Evolutionary conservation across 192 early-diverging fungal genomes (phyloP).

Genomic region (Coemansia sp.): DNA sequence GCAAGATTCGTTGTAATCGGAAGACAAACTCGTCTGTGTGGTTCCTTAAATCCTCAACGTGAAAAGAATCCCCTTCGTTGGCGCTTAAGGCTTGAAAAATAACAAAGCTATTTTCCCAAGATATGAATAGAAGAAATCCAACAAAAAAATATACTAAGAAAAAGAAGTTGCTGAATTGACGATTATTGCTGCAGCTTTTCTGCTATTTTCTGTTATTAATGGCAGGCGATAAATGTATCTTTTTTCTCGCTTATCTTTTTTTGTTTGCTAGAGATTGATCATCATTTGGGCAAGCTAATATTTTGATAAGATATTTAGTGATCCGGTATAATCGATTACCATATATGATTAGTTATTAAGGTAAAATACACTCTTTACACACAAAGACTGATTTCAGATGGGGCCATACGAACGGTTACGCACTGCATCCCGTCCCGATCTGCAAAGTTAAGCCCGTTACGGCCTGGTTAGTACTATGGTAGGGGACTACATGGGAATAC

Average conservation of each 20-base stretch:
- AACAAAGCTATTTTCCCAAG: not conserved
- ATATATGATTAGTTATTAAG: no score
- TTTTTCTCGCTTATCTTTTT: not conserved
- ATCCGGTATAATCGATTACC: no score
- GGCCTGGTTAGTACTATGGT: conserved; percentile 37
- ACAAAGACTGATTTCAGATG: no score
- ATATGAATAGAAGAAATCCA: conserved; percentile 9
- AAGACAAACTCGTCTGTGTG: not conserved
- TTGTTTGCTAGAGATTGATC: no score
- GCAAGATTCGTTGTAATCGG: not conserved
- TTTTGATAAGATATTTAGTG: no score
- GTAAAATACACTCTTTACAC: no score
- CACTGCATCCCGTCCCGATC: conserved; percentile 46
- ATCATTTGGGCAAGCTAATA: no score
- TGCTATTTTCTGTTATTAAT: not conserved
- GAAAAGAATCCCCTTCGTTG: not conserved
- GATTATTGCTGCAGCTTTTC: not conserved
- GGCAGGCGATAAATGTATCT: not conserved
- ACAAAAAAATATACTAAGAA: no score
- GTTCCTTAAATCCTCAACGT: no score
- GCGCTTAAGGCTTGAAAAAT: no score
- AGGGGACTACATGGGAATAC: conserved; percentile 43
- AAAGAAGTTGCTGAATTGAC: conserved; percentile 3
- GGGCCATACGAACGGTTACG: conserved; percentile 32
- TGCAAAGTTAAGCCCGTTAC: conserved; percentile 39